phyloP scores from a whole-genome alignment of 495 filamentous ascomycete genomes.

The Xylaria scruposa region DNA sequence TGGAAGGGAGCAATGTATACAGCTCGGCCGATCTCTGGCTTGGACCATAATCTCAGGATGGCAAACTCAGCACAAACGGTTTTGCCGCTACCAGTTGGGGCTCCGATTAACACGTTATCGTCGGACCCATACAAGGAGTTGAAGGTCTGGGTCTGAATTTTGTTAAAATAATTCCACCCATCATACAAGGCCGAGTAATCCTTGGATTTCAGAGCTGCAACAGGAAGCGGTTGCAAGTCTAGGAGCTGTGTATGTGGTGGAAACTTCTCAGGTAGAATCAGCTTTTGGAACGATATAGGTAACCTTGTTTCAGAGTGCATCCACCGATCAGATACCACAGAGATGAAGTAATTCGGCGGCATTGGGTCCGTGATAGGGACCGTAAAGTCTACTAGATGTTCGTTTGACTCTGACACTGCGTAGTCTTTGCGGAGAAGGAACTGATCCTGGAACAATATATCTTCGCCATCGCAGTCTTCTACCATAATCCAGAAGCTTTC shows the following conservation, averaged over 20 bases:
- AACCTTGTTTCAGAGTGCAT: constrained; percentile 97
- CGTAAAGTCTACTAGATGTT: constrained; percentile 97
- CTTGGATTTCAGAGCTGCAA: constrained; percentile 83
- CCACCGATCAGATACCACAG: constrained; percentile 92
- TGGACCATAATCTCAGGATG: constrained; percentile 85
- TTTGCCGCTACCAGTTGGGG: constrained; percentile 93
- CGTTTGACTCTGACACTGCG: constrained; percentile 78
- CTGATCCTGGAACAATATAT: constrained; percentile 94
- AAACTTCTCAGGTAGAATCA: constrained; percentile 94
- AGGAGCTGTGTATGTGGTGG: constrained; percentile 89
- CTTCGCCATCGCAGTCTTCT: constrained; percentile 96
- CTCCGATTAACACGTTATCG: constrained; percentile 90
- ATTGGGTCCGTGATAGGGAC: constrained; percentile 96
- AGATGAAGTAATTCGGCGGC: constrained; percentile 98
- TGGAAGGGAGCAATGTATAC: constrained; percentile 98
- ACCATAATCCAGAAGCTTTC: constrained; percentile 97
- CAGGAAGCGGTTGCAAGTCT: constrained; percentile 88
- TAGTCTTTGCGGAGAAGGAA: constrained; percentile 91
- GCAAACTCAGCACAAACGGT: constrained; percentile 97
- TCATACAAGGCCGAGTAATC: constrained; percentile 86
- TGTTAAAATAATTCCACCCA: constrained; percentile 90
- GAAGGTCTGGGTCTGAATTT: constrained; percentile 96
- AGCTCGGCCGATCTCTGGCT: constrained; percentile 73
- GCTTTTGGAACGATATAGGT: constrained; percentile 90
- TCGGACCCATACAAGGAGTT: constrained; percentile 88